Evolutionary conservation across 306 rosid species (phyloP), one percentile per base, ranked within the genome.

Genomic region (Gastrolobium bilobum): DNA sequence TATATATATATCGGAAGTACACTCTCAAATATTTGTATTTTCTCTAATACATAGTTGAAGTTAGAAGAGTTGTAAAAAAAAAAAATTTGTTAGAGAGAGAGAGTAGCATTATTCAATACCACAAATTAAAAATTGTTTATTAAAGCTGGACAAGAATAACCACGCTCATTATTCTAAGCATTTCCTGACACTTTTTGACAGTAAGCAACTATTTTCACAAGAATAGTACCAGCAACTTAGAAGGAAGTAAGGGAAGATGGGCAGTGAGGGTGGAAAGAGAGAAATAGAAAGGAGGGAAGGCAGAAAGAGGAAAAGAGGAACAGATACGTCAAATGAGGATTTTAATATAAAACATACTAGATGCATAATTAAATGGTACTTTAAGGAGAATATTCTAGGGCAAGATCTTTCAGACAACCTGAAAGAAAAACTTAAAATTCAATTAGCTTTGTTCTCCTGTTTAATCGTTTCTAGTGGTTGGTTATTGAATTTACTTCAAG

Each of bases 381-480:
- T 33, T 37, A 11, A 10, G 37, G 50, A 46, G 71, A 75, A 6
- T 6, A 20, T 44, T 74, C 14, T 64, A 11, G 20, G 13, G 26
- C 4, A 66, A 35, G 37, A 15, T 37, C 20, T 4, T 33, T 30
- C 13, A 6, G 4, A 56, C n/a, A 56, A 26, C 14, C 47, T 10
- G 4, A 40, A 71, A 26, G 30, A 59, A n/a, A n/a, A n/a, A n/a
- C 31, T 40, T n/a, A n/a, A n/a, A 74, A 78, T 29, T 68, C 34
- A 62, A 57, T 43, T 38, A 68, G 48, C 48, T 7, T 35, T 75
- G 15, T 62, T 6, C 20, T 15, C 47, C 9, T 62, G 4, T 62
- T 34, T 30, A 67, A 44, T 29, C 35, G 7, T 51, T 48, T 74
- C 37, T 13, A 52, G 34, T 52, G 15, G 6, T n/a, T 4, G 14